Percentiles rank a stretch among this genome's conserved stretches.
phyloP scores from a whole-genome alignment of 805 yeast species.

The Lipomyces orientalis region DNA sequence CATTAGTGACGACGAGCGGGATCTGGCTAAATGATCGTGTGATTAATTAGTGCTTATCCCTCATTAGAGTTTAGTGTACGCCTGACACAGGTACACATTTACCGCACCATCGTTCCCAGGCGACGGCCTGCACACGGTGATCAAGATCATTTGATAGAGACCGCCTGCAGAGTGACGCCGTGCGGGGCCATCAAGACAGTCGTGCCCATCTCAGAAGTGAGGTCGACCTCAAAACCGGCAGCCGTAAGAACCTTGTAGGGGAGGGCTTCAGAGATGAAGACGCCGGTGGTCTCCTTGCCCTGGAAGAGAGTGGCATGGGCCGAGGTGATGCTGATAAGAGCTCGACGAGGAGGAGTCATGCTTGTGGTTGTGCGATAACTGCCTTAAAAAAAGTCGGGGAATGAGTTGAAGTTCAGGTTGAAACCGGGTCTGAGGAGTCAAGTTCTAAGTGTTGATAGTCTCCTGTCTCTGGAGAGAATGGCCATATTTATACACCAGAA shows the following conservation, averaged over 20 bases:
- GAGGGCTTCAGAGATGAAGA: slow-evolving; percentile 61
- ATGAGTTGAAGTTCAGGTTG: neutral
- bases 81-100: too few relatives aligned
- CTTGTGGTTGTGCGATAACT: neutral
- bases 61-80: too few relatives aligned
- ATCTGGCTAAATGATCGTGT: too few relatives aligned
- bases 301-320: slow-evolving; percentile 52
- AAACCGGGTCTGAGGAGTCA: neutral
- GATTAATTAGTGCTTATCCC: too few relatives aligned
- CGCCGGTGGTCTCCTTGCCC: slow-evolving; percentile 65
- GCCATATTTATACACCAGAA: neutral
- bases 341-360: slow-evolving; percentile 1
- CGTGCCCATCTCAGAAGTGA: slow-evolving; percentile 64
- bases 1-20: too few relatives aligned
- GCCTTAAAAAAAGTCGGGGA: neutral
- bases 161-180: too few relatives aligned
- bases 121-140: too few relatives aligned
- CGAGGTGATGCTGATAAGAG: slow-evolving; percentile 7
- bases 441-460: neutral
- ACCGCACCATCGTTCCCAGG: too few relatives aligned
- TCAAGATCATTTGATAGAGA: too few relatives aligned
- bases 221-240: slow-evolving; percentile 58
- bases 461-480: neutral
- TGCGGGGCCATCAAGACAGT: too few relatives aligned
- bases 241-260: slow-evolving; percentile 57